Base-by-base conservation (phyloP, 2,329 filamentous ascomycete genomes). In the Coniochaeta sp. region DNA sequence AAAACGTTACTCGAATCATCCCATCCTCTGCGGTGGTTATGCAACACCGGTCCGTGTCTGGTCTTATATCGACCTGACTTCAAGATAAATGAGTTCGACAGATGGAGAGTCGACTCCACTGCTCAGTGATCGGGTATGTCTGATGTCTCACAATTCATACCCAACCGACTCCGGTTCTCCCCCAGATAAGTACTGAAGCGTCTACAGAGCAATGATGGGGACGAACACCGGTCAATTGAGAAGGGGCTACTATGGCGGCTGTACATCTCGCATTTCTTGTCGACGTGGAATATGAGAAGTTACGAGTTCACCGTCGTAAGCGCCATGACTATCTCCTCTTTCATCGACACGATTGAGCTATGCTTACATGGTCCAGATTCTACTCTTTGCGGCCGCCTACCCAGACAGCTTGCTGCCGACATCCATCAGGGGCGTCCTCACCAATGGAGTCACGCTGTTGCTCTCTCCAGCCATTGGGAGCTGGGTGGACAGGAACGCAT, bases 211-310 rank as follows among this genome's bases (percentile, higher is more conserved):
- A 40, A 56, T 22, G 19, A 44, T 34, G 28, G 55, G 22, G 44
- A 24, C 17, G 57, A 43, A 28, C 34, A 56, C 16, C 33, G 24
- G 22, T 44, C 47, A 28, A 52, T 62, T 31, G 43, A 50, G 12
- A 56, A 34, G n/a, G 55, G 58, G 16, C 54, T 62, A 33, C 52
- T 62, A 19, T 62, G 60, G 60, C 57, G 60, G 7, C 60, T 62
- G 12, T 62, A 62, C 24, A 40, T 55, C 9, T 62, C 60, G 11
- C 60, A 62, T 34, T 58, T 62, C 33, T 34, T 62, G 24, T 62
- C 60, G 17, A 62, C 60, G n/a, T 62, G 60, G 60, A 62, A 62
- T 33, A 62, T 62, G 60, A n/a, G 60, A n/a, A 59, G 58, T 28
- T 62, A 62, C 34, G 60, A 62, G 58, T 62, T 62, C 31, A 59